Evolutionary conservation across 352 stramenopile genomes (phyloP).

Genomic region (Phytophthora foliorum): DNA sequence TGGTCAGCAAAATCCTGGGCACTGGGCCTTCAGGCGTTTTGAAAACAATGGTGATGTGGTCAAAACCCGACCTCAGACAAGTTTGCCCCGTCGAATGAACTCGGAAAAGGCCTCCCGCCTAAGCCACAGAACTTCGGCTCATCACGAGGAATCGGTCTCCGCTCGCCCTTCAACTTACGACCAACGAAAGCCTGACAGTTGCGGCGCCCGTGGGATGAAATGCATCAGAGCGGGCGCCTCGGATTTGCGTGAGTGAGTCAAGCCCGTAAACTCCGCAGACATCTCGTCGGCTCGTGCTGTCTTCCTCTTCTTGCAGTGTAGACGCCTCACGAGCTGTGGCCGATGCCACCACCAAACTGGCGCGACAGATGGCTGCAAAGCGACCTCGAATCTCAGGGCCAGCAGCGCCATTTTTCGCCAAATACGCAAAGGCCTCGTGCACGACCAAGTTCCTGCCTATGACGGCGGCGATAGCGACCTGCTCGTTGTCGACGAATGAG

Average conservation of each 20-base stretch:
- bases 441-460: neutral
- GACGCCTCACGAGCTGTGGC: neutral
- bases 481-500: neutral
- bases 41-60: too few species aligned
- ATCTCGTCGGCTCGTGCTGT: neutral
- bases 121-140: too few species aligned
- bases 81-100: too few species aligned
- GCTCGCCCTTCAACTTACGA: neutral
- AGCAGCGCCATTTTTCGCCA: neutral
- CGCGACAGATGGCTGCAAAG: neutral
- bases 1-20: too few species aligned
- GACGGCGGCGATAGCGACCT: neutral
- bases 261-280: neutral
- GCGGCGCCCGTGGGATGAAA: neutral
- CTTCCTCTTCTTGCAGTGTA: neutral
- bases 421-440: neutral
- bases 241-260: neutral
- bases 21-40: too few species aligned
- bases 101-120: too few species aligned
- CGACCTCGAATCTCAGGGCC: neutral
- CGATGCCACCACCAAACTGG: neutral
- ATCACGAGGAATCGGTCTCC: too few species aligned
- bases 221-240: neutral
- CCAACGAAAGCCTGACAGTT: neutral
- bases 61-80: too few species aligned